Evolutionary conservation across 345 rosid genomes (phyloP).

Genomic region (Abelmoschus esculentus): DNA sequence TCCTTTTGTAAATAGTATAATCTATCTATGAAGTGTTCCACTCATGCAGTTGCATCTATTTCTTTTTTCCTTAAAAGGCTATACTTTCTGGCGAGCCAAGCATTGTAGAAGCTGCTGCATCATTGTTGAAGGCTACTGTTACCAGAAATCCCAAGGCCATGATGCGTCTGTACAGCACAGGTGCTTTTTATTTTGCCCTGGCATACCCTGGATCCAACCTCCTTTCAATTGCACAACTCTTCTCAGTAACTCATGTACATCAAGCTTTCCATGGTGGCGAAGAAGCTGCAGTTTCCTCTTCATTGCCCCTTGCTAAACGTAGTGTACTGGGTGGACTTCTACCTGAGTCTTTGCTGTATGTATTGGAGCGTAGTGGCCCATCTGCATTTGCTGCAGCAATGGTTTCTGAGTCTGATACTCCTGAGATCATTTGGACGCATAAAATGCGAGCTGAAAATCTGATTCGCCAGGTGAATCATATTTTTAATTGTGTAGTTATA

Average conservation of each 20-base stretch:
- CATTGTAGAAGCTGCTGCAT: conserved; percentile 93
- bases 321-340: conserved; percentile 99
- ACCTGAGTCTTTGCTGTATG: conserved; percentile 93
- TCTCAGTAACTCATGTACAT: conserved; percentile 86
- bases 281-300: conserved; percentile 96
- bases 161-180: conserved; percentile 93
- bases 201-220: conserved; percentile 98
- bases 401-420: conserved; percentile 98
- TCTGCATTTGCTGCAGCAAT: conserved; percentile 96
- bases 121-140: conserved; percentile 84
- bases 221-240: conserved; percentile 78
- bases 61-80: conserved; percentile 41
- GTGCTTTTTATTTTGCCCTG: conserved; percentile 91
- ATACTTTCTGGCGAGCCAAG: conserved; percentile 96
- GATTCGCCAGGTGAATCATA: conserved; percentile 58
- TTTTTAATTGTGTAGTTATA: background rate
- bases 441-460: conserved; percentile 99
- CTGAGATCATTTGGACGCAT: conserved; percentile 98
- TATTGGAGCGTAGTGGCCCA: conserved; percentile 95
- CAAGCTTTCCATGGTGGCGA: conserved; percentile 99
- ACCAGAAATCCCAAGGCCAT: conserved; percentile 98
- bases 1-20: background rate
- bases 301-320: conserved; percentile 91
- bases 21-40: background rate
- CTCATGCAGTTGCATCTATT: background rate